phyloP scores from a whole-genome alignment of 495 filamentous ascomycete genomes.

The Friedmanniomyces simplex region DNA sequence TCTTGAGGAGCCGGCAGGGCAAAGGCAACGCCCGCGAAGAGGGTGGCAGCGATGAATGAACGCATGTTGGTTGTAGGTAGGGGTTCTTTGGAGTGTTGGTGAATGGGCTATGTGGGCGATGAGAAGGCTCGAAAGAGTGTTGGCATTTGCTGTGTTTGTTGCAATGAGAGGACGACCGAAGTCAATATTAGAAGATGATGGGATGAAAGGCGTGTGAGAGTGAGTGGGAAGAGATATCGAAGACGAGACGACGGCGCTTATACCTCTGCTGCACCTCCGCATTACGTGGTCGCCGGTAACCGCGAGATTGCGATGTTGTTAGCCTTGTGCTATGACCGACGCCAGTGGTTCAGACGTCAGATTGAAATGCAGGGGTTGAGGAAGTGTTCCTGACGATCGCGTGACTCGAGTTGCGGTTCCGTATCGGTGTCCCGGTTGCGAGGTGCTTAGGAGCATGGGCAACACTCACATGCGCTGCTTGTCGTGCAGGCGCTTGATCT shows the following conservation, averaged over 20 bases:
- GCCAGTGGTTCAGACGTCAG: background rate
- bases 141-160: slow-evolving; percentile 2
- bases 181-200: slow-evolving; percentile 8
- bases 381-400: background rate
- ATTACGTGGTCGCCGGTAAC: background rate
- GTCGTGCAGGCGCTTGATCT: too few species aligned
- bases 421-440: background rate
- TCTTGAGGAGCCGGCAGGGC: slow-evolving; percentile 8
- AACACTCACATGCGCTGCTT: too few species aligned
- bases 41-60: slow-evolving; percentile 14
- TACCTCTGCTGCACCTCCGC: background rate
- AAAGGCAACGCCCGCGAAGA: slow-evolving; percentile 12
- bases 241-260: background rate
- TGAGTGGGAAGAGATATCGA: background rate
- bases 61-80: slow-evolving; percentile 12
- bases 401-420: background rate
- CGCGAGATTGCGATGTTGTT: background rate
- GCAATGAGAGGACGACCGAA: slow-evolving; percentile 23
- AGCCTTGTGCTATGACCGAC: background rate
- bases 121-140: background rate
- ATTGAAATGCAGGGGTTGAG: slow-evolving; percentile 1
- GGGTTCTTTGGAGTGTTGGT: background rate
- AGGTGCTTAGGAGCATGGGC: too few species aligned
- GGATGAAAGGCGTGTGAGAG: background rate
- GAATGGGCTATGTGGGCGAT: background rate